These are phyloP conservation scores for Physcia stellaris DNA, from an alignment of 495 filamentous ascomycete genomes.

Conservation along the genomic window DNA sequence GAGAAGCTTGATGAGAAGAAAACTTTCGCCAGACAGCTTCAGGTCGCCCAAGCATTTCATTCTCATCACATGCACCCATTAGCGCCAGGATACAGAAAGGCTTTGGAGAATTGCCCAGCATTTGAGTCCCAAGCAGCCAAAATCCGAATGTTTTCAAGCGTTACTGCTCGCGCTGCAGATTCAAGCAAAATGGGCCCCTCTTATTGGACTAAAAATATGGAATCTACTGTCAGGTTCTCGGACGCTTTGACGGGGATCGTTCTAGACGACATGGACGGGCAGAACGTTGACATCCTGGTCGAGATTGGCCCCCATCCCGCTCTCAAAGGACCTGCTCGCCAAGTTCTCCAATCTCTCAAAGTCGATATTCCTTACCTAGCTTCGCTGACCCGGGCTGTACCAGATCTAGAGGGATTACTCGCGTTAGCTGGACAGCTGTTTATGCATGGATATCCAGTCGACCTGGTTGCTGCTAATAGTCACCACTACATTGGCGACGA, in stretches of 20 bases:
- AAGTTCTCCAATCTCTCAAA: constrained; percentile 28
- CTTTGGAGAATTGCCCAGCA: background rate
- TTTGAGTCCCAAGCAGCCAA: background rate
- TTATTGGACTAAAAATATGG: constrained; percentile 30
- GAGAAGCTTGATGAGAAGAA: background rate
- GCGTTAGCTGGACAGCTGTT: constrained; percentile 3
- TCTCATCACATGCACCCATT: constrained; percentile 28
- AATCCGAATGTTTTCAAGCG: constrained; percentile 1
- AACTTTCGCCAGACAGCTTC: constrained; percentile 3
- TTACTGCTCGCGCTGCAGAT: no score
- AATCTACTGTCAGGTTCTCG: constrained; percentile 23
- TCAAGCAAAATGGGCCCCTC: background rate
- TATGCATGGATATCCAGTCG: background rate
- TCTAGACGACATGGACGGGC: background rate
- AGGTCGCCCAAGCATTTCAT: constrained; percentile 25
- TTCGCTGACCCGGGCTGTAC: constrained; percentile 15
- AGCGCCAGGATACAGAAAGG: constrained; percentile 22
- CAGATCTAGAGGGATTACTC: constrained; percentile 10
- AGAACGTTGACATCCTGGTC: constrained; percentile 23
- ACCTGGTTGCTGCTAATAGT: constrained; percentile 1
- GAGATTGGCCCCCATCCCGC: constrained; percentile 51
- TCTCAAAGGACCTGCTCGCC: constrained; percentile 44
- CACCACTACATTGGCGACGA: background rate
- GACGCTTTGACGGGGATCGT: constrained; percentile 8
- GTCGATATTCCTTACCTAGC: constrained; percentile 13